Base-by-base conservation (phyloP, 768 basidiomycete species). In the Auriscalpium microsporum region DNA sequence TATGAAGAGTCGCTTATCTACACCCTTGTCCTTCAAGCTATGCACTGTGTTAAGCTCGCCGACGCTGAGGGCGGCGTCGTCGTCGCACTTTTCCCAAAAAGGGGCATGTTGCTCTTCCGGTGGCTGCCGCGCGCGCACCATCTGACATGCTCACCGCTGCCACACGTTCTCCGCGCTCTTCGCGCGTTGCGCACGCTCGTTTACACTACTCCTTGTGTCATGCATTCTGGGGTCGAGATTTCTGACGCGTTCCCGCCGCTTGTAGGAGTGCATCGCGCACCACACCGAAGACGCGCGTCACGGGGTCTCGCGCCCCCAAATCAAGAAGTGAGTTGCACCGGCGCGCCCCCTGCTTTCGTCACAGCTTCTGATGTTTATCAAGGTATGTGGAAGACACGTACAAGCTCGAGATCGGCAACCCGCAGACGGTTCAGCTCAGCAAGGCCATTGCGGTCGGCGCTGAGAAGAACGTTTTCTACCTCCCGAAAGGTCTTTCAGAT, bases 301-400 rank as follows among this genome's bases (percentile, higher is more conserved):
- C 55, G 93, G 92, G 63, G 93, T 94, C 58, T 94, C 91, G 62
- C 85, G 94, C 48, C 89, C 85, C 53, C 81, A 85, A 65, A 94
- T 96, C 75, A 96, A 96, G 83, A 95, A 90, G 88, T 94, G 60
- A 63, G 79, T 75, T 56, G 2, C 28, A 28, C 28, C 28, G 28
- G 28, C 28, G 28, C 28, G 28, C 28, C 28, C 23, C 28, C 28
- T 28, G 28, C 28, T 28, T 28, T 28, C 28, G 28, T 28, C 28
- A 28, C 28, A 28, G 37, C 35, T 52, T 57, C 36, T 58, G 51
- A 53, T 46, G 33, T 50, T 33, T 10, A 54, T 45, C 46, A 94
- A 94, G 91, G 75, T 96, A 72, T 69, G 85, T 96, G 54, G 91
- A 92, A 71, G 76, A 80, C 55, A 82, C 77, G 63, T 96, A 94